These are phyloP conservation scores for Pseudocercospora eumusae DNA, from an alignment of 2,329 filamentous ascomycete species.

Conservation along the genomic window DNA sequence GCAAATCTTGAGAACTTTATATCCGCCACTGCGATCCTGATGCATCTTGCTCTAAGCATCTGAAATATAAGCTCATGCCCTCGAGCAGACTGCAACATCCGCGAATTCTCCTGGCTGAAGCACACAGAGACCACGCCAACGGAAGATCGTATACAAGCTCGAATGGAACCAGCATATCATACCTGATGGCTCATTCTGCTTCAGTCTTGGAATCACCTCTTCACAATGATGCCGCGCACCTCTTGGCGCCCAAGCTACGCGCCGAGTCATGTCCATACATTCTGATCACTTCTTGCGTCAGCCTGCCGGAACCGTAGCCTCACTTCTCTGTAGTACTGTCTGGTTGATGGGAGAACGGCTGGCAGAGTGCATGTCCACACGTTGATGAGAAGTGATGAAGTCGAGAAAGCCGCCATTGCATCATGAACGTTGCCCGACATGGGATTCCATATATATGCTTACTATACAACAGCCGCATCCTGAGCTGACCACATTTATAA, in stretches of 20 bases:
- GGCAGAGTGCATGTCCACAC: neutral
- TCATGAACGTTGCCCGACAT: neutral
- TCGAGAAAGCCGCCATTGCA: neutral
- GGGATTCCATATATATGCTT: slow-evolving; percentile 6
- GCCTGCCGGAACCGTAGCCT: neutral
- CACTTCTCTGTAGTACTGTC: neutral
- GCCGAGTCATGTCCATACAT: neutral
- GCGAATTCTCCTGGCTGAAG: neutral
- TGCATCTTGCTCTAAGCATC: too few species aligned
- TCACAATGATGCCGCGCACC: too few species aligned
- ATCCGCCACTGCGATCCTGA: too few species aligned
- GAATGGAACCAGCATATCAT: too few species aligned
- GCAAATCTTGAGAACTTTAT: too few species aligned
- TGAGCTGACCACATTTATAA: neutral
- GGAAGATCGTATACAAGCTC: neutral
- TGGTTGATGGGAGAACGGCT: neutral
- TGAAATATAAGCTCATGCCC: too few species aligned
- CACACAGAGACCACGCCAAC: neutral
- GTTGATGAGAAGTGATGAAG: neutral
- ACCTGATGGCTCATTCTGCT: too few species aligned
- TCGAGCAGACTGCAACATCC: neutral
- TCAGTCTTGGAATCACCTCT: too few species aligned
- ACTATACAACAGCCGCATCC: neutral
- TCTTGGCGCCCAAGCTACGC: neutral
- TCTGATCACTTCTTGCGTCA: neutral